phyloP scores from a whole-genome alignment of 139 green algal species.

The Klebsormidium nitens region DNA sequence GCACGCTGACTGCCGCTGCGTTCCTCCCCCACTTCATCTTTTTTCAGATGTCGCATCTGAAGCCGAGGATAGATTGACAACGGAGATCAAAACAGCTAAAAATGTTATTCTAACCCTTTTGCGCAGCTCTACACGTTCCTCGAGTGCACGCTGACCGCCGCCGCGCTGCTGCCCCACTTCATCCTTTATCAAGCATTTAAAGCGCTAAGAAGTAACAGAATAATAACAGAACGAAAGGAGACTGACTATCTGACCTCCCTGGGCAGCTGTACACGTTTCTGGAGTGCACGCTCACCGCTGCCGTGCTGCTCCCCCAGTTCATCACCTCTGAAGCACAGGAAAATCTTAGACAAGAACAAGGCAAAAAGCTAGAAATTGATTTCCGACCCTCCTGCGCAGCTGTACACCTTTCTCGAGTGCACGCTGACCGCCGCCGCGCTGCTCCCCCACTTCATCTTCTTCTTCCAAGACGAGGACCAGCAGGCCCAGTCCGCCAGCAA shows the following conservation, averaged over 20 bases:
- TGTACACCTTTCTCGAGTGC: constrained; percentile 43
- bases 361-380: too few relatives aligned
- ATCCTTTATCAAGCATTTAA: too few relatives aligned
- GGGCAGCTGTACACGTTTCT: constrained; percentile 41
- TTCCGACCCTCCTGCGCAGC: not conserved
- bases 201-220: too few relatives aligned
- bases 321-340: too few relatives aligned
- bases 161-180: constrained; percentile 33
- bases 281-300: constrained; percentile 12
- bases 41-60: too few relatives aligned
- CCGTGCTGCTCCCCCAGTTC: constrained; percentile 24
- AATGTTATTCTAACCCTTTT: too few relatives aligned
- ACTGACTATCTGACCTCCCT: too few relatives aligned
- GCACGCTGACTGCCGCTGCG: constrained; percentile 8
- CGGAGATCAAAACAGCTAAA: too few relatives aligned
- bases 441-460: constrained; percentile 25
- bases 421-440: constrained; percentile 20
- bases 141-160: constrained; percentile 10
- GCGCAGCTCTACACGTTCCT: constrained; percentile 43
- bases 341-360: too few relatives aligned
- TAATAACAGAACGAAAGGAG: too few relatives aligned
- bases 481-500: not conserved
- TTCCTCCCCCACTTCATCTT: constrained; percentile 33
- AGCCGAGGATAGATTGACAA: too few relatives aligned
- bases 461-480: constrained; percentile 3